Conservation (phyloP, 345 rosid species). For the Brassica incana region DNA sequence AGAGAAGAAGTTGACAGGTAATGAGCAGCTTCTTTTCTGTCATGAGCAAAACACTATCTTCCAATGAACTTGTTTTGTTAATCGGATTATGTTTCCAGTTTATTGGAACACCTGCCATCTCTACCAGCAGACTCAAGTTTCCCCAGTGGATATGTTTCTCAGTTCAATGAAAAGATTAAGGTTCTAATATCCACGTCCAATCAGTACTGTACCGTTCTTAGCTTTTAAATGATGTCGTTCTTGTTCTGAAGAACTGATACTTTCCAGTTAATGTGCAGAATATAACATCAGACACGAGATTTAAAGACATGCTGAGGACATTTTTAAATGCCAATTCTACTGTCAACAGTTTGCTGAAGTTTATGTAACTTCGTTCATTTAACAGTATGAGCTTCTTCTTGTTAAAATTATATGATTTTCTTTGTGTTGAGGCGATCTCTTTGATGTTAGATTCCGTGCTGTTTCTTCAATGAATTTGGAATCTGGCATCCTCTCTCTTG, state of each 20-base stretch:
- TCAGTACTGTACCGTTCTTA: slow-evolving; percentile 4
- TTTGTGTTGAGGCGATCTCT: slow-evolving; percentile 18
- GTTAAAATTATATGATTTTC: slow-evolving; percentile 13
- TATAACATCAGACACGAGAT: slow-evolving; percentile 63
- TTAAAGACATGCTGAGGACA: slow-evolving; percentile 56
- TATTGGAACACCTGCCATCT: slow-evolving; percentile 65
- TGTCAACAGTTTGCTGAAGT: slow-evolving; percentile 59
- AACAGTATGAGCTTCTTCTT: slow-evolving; percentile 20
- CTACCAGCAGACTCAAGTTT: slow-evolving; percentile 72
- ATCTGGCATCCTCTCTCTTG: slow-evolving; percentile 66
- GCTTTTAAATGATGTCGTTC: slow-evolving; percentile 3
- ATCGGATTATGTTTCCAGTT: slow-evolving; percentile 46
- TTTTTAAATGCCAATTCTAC: slow-evolving; percentile 54
- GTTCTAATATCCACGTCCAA: slow-evolving; percentile 50
- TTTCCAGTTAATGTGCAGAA: slow-evolving; percentile 42
- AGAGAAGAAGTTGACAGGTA: slow-evolving; percentile 53
- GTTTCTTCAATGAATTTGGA: slow-evolving; percentile 67
- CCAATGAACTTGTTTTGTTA: slow-evolving; percentile 6
- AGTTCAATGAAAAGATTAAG: slow-evolving; percentile 70
- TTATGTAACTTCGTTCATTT: slow-evolving; percentile 59
- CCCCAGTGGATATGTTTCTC: slow-evolving; percentile 57
- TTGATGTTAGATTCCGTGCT: slow-evolving; percentile 63
- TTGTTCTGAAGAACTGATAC: slow-evolving; percentile 15
- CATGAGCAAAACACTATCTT: neutral
- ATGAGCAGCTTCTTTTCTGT: slow-evolving; percentile 20